These are phyloP conservation scores for Cyclotella cryptica DNA, from an alignment of 108 stramenopile genomes.

Conservation along the genomic window DNA sequence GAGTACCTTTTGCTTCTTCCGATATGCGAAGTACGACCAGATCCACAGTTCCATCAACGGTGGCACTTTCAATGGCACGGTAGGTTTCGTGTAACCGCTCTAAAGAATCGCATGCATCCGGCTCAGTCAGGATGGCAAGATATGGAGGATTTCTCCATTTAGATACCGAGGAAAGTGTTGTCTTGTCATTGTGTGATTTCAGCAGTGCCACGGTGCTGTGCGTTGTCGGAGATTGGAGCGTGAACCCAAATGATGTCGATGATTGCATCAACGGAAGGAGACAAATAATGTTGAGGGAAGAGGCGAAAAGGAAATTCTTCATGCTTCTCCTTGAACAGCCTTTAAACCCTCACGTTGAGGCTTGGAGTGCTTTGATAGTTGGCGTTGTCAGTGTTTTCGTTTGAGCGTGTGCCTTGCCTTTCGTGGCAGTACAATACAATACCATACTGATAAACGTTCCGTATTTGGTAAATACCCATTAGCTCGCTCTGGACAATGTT, in stretches of 20 bases:
- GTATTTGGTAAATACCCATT: too few relatives aligned
- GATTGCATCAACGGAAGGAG: not conserved
- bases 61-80: constrained; percentile 57
- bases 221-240: constrained; percentile 1
- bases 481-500: too few relatives aligned
- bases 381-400: too few relatives aligned
- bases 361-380: too few relatives aligned
- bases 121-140: constrained; percentile 81
- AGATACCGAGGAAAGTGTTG: not conserved
- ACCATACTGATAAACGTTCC: too few relatives aligned
- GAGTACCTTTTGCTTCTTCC: constrained; percentile 5
- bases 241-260: not conserved
- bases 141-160: constrained; percentile 53
- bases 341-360: too few relatives aligned
- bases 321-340: too few relatives aligned
- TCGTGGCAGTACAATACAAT: too few relatives aligned
- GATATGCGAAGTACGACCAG: constrained; percentile 67
- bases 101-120: constrained; percentile 67
- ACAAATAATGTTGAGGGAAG: not conserved
- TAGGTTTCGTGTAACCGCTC: constrained; percentile 57
- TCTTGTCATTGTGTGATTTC: not conserved
- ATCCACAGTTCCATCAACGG: constrained; percentile 42
- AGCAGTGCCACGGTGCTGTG: not conserved
- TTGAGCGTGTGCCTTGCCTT: too few relatives aligned
- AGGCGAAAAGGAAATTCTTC: not conserved